Evolutionary conservation across 1,284 basidiomycete species (phyloP), one percentile per base, ranked within the genome.

Genomic region (Apiotrichum montevideense): DNA sequence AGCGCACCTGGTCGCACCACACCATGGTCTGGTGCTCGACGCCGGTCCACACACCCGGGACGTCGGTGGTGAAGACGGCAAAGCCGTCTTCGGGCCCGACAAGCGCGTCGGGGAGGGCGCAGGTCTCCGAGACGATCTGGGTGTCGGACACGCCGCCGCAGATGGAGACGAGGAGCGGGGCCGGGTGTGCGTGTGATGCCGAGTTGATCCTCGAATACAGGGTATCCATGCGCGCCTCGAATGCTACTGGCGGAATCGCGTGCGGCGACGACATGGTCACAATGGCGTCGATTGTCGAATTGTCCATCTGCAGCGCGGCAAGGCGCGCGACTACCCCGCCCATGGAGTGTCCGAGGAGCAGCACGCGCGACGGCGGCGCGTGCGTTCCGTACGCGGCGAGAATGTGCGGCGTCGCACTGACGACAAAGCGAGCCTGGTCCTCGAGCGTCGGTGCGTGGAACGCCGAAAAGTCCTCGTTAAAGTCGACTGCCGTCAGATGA

Each of bases 1-100:
- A 89, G 35, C 96, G 85, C 14, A 98, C 85, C 75, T 99, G 96
- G 74, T 98, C 90, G 72, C 96, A 98, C 96, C 96, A 99, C 10
- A 98, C 90, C 83, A 98, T 95, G 55, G 91, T 93, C 51, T 87
- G 84, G 74, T 99, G 96, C 41, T 95, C 95, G 3, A 98, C 89
- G 1, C 91, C 89, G 0, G 93, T 92, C 91, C 94, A 97, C 2
- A 87, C 85, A 10, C 89, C 88, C 44, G 94, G 88, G 13, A 98
- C 79, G 1, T 86, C 86, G 29, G 88, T 88, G 0, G 92, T 88
- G 71, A 94, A 97, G 4, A 93, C 80, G 0, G 90, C 87, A 45
- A 86, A 81, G 41, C 88, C 79, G 59, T 85, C 85, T 0, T 69
- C 48, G 3, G 55, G 33, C 4, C 56, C 52, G 0, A 62, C 39